Percentiles rank a stretch among this genome's conserved stretches.
phyloP scores from a whole-genome alignment of 2,329 filamentous ascomycete species.

The Dryadomyces quercivorus region DNA sequence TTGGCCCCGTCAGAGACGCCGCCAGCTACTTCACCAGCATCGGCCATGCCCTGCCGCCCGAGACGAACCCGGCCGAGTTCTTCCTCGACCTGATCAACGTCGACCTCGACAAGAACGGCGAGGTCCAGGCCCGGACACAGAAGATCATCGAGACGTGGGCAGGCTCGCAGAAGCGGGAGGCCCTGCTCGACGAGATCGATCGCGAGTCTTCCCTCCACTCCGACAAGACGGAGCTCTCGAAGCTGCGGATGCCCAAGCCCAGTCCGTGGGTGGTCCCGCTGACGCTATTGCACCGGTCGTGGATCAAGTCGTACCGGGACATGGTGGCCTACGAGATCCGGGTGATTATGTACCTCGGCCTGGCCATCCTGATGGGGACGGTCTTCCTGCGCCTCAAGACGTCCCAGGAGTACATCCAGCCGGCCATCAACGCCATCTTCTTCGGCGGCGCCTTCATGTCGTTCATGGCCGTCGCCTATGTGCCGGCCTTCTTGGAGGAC shows the following conservation, averaged over 20 bases:
- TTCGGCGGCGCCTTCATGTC: constrained; percentile 66
- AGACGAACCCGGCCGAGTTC: constrained; percentile 71
- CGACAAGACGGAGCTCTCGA: constrained; percentile 14
- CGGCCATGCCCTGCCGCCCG: constrained; percentile 50
- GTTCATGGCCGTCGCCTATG: constrained; percentile 76
- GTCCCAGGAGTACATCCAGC: constrained; percentile 61
- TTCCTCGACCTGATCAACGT: constrained; percentile 68
- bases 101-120: constrained; percentile 50
- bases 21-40: constrained; percentile 50
- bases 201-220: neutral
- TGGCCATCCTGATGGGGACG: constrained; percentile 81
- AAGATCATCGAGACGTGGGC: constrained; percentile 44
- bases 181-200: neutral
- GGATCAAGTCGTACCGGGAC: constrained; percentile 76
- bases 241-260: constrained; percentile 22
- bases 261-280: constrained; percentile 42
- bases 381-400: constrained; percentile 66
- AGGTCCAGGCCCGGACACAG: constrained; percentile 32
- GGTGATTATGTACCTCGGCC: constrained; percentile 53
- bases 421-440: constrained; percentile 70
- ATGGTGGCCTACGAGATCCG: constrained; percentile 75
- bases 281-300: constrained; percentile 52
- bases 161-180: constrained; percentile 23
- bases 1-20: constrained; percentile 48
- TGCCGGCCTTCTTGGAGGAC: constrained; percentile 74